Conservation (phyloP, 106 monocot genomes). For the Dendrobium nobile region DNA sequence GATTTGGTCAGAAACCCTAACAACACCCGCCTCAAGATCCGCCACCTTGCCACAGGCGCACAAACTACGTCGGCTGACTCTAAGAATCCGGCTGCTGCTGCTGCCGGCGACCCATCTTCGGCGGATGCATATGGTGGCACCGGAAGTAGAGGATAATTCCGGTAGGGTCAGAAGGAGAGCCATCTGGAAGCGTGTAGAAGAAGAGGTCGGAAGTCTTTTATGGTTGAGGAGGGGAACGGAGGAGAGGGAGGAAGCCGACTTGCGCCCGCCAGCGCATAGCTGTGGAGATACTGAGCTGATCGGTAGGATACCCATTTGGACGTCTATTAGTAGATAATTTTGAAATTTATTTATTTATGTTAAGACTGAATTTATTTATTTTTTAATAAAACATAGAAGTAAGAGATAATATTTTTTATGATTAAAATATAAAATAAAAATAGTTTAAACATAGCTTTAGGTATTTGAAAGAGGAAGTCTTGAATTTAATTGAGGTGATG, state of each 20-base stretch:
- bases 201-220: background rate
- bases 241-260: background rate
- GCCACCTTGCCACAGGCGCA: slow-evolving; percentile 13
- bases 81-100: background rate
- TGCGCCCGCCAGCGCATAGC: background rate
- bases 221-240: background rate
- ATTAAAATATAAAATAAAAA: too few species aligned
- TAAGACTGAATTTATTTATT: background rate
- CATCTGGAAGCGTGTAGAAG: background rate
- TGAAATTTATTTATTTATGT: background rate
- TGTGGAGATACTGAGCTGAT: background rate
- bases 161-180: slow-evolving; percentile 1
- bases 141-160: background rate
- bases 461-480: too few species aligned
- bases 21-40: slow-evolving; percentile 23
- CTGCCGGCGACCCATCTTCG: background rate
- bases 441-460: too few species aligned
- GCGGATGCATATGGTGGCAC: background rate
- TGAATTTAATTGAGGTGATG: too few species aligned
- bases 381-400: too few species aligned
- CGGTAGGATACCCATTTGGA: too few species aligned
- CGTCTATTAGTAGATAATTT: background rate
- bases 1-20: slow-evolving; percentile 49
- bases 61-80: background rate
- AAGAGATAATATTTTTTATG: too few species aligned